Evolutionary conservation across 169 alveolate genomes (phyloP).

Genomic region (Babesia bigemina): DNA sequence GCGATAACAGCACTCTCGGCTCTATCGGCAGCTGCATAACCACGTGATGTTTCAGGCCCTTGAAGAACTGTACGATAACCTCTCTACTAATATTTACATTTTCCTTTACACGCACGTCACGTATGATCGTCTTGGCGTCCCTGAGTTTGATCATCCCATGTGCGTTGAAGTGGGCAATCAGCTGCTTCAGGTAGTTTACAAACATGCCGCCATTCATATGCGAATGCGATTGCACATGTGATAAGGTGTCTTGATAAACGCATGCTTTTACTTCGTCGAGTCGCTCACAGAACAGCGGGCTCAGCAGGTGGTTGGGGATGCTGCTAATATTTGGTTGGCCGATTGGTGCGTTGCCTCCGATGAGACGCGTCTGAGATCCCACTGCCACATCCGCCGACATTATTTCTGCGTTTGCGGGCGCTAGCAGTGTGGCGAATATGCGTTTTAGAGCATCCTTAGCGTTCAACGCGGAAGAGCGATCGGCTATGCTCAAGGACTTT

Average conservation of each 20-base stretch:
- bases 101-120: constrained; percentile 40
- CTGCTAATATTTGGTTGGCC: constrained; percentile 22
- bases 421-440: constrained; percentile 40
- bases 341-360: constrained; percentile 1
- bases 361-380: not conserved
- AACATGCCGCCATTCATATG: constrained; percentile 64
- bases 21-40: constrained; percentile 59
- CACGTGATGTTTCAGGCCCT: constrained; percentile 40
- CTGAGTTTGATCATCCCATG: constrained; percentile 11
- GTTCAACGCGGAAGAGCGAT: constrained; percentile 25
- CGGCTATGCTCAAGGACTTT: not conserved
- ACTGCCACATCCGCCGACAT: constrained; percentile 19
- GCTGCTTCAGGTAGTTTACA: constrained; percentile 35
- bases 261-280: constrained; percentile 55
- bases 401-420: constrained; percentile 33
- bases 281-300: constrained; percentile 33
- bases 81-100: constrained; percentile 43
- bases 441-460: constrained; percentile 36
- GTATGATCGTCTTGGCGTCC: constrained; percentile 27
- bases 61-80: constrained; percentile 43
- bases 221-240: constrained; percentile 15
- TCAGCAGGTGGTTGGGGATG: constrained; percentile 40
- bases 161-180: constrained; percentile 36
- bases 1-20: constrained; percentile 31
- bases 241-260: constrained; percentile 54